Conservation (phyloP, 345 rosid species). For the Anacardium occidentale region DNA sequence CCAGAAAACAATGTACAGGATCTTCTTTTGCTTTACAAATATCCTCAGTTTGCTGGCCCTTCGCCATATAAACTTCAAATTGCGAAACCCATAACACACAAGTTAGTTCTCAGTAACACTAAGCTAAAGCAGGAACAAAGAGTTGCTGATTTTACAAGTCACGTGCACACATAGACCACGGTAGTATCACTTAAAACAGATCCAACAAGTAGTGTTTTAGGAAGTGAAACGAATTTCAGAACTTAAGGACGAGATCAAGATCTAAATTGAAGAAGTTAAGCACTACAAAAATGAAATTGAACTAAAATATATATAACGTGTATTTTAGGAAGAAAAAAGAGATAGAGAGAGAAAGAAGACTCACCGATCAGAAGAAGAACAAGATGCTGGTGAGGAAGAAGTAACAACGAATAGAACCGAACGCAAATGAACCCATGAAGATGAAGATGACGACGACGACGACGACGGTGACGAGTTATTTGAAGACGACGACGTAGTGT, state of each 20-base stretch:
- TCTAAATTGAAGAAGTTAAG: constrained; percentile 27
- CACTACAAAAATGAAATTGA: constrained; percentile 7
- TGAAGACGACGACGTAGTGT: constrained; percentile 61
- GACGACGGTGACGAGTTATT: constrained; percentile 67
- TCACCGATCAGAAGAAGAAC: constrained; percentile 81
- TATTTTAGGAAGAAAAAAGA: constrained; percentile 2
- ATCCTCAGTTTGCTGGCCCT: no score
- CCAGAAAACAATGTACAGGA: background rate
- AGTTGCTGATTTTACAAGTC: background rate
- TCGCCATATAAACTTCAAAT: background rate
- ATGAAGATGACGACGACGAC: constrained; percentile 44
- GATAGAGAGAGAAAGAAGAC: constrained; percentile 31
- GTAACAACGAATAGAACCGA: constrained; percentile 74
- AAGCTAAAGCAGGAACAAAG: background rate
- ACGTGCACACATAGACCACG: no score
- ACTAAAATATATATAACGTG: background rate
- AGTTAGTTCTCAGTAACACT: background rate
- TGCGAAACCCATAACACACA: background rate
- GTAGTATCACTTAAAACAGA: background rate
- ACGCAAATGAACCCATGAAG: constrained; percentile 90
- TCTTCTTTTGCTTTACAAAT: background rate
- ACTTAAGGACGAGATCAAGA: constrained; percentile 21
- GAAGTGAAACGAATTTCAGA: background rate
- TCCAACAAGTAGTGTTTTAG: background rate
- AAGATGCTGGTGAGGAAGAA: constrained; percentile 81